Conservation (phyloP, 83 land plant species). For the Thuja plicata region DNA sequence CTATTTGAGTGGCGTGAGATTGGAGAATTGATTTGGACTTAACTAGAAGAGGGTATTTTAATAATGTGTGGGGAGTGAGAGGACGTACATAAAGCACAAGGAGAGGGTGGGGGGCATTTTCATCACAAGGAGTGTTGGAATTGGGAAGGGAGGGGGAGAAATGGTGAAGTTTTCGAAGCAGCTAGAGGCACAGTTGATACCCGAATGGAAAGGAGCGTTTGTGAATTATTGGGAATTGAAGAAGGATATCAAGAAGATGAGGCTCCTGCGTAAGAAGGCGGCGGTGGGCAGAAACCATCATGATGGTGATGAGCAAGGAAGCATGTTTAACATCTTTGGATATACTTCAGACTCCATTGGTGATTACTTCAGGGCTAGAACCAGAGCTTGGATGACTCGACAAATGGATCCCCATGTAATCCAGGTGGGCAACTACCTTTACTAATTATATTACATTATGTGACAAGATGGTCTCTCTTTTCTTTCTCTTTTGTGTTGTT, state of each 20-base stretch:
- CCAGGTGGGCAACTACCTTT: background rate
- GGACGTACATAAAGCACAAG: no score
- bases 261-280: conserved; percentile 19
- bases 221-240: conserved; percentile 79
- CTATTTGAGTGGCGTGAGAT: no score
- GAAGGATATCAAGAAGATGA: conserved; percentile 78
- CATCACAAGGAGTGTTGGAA: no score
- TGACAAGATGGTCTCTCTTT: no score
- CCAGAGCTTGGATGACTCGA: background rate
- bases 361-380: background rate
- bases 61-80: no score
- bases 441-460: no score
- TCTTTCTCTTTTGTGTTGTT: no score
- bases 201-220: conserved; percentile 82
- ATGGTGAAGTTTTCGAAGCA: conserved; percentile 95
- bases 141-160: background rate
- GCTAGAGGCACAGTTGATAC: conserved; percentile 79
- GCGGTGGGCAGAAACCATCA: background rate
- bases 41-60: no score
- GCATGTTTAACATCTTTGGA: background rate
- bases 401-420: background rate
- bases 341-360: background rate
- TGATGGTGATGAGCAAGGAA: background rate
- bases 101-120: no score
- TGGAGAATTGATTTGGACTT: no score